Conservation (phyloP, 352 stramenopile genomes). For the Pythium phragmitis region DNA sequence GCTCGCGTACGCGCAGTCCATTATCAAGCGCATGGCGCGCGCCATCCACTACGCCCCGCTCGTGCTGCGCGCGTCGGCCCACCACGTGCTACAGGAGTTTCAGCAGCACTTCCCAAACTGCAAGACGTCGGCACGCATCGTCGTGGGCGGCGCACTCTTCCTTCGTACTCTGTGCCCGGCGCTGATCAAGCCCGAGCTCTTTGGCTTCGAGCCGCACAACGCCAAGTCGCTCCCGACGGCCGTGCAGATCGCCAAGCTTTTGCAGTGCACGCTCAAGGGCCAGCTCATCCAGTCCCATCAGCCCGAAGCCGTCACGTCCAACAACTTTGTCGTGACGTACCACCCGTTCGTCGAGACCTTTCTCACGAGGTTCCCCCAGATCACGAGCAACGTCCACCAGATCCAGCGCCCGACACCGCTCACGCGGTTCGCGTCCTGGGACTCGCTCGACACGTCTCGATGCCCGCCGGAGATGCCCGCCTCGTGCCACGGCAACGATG, state of each 20-base stretch:
- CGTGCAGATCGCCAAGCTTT: constrained; percentile 79
- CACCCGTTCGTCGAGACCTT: constrained; percentile 65
- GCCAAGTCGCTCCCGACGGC: constrained; percentile 45
- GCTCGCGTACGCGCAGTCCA: constrained; percentile 50
- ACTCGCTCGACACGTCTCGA: constrained; percentile 17
- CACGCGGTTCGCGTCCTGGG: constrained; percentile 22
- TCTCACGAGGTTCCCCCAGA: constrained; percentile 58
- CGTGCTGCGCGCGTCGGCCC: constrained; percentile 65
- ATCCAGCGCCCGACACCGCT: constrained; percentile 12
- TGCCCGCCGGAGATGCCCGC: constrained; percentile 10
- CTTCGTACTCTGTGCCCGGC: constrained; percentile 74
- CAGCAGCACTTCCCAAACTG: constrained; percentile 63
- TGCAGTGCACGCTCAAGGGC: constrained; percentile 73
- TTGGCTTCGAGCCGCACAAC: constrained; percentile 68
- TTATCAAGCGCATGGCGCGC: constrained; percentile 68
- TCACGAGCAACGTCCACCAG: constrained; percentile 27
- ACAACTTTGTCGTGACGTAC: constrained; percentile 65
- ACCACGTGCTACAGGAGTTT: constrained; percentile 76
- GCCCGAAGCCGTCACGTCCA: constrained; percentile 42
- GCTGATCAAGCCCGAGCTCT: constrained; percentile 80
- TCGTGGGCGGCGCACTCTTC: constrained; percentile 75
- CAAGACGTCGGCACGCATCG: constrained; percentile 59
- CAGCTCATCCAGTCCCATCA: constrained; percentile 49
- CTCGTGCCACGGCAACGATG: constrained; percentile 12
- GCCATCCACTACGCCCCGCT: constrained; percentile 73